Evolutionary conservation across 2,329 filamentous ascomycete species (phyloP).

Genomic region (Hymenoscyphus fraxineus): DNA sequence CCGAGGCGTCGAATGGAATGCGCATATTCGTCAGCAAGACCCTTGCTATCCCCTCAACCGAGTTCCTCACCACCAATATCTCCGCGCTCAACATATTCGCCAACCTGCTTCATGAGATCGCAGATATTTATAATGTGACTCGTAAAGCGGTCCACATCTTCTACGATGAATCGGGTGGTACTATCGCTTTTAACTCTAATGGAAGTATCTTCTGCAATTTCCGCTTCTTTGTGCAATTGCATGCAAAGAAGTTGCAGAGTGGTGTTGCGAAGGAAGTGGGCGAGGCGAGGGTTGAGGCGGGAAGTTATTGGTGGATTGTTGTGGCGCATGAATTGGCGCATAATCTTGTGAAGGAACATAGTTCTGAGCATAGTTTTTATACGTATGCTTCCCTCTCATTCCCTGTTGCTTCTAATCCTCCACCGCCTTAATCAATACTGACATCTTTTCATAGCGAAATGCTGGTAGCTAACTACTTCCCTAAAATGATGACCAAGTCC

Average conservation of each 20-base stretch:
- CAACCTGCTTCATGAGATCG: conserved; percentile 63
- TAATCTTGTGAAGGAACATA: conserved; percentile 78
- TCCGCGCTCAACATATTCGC: conserved; percentile 66
- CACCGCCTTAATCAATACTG: neutral
- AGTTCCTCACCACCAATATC: conserved; percentile 61
- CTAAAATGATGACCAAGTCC: conserved; percentile 53
- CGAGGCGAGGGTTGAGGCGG: conserved; percentile 61
- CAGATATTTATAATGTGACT: conserved; percentile 67
- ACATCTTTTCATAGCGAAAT: conserved; percentile 54
- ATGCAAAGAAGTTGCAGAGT: conserved; percentile 49
- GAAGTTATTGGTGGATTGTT: conserved; percentile 92
- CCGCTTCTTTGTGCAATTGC: conserved; percentile 78
- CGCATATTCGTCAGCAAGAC: conserved; percentile 67
- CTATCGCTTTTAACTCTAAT: conserved; percentile 87
- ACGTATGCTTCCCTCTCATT: conserved; percentile 47
- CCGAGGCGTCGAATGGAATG: conserved; percentile 67
- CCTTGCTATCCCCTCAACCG: conserved; percentile 44
- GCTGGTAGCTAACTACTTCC: conserved; percentile 74
- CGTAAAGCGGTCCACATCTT: conserved; percentile 76
- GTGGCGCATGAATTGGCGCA: conserved; percentile 93
- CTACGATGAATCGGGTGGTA: conserved; percentile 72
- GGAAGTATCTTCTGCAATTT: conserved; percentile 94
- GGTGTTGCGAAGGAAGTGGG: conserved; percentile 26
- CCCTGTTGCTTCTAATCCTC: neutral
- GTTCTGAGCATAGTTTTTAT: conserved; percentile 77